A percentile compares a stretch with the other conserved stretches of the same genome.
Evolutionary conservation across 129 eudicot species (phyloP).

Genomic region (Oenanthe sinensis): DNA sequence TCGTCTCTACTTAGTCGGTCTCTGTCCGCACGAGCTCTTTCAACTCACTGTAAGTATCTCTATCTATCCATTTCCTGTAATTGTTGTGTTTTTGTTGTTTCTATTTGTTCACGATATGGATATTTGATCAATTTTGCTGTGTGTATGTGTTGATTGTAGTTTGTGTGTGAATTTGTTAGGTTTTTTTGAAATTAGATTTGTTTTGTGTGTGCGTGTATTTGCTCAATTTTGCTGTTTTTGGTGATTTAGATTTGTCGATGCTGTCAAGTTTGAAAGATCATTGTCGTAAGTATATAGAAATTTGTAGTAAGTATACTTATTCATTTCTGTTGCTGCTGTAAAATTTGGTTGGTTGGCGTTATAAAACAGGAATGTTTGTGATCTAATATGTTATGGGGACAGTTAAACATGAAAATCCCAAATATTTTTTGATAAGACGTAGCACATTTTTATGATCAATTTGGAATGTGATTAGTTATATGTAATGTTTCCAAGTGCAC

Average conservation of each 20-base stretch:
- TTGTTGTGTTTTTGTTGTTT: not conserved
- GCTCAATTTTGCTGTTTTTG: not conserved
- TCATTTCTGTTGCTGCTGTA: no score
- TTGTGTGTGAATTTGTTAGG: not conserved
- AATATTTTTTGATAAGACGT: not conserved
- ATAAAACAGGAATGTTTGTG: no score
- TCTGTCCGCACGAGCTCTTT: constrained; percentile 96
- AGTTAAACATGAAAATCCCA: no score
- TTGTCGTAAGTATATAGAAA: no score
- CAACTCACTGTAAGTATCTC: constrained; percentile 68
- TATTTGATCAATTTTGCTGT: not conserved
- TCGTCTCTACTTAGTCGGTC: constrained; percentile 84
- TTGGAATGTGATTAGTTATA: not conserved
- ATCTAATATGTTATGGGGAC: no score
- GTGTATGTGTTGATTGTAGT: not conserved
- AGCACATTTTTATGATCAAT: not conserved
- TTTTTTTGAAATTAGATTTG: not conserved
- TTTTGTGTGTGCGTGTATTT: not conserved
- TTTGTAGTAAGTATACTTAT: no score
- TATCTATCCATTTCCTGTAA: not conserved
- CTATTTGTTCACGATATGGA: not conserved
- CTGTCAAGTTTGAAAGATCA: not conserved
- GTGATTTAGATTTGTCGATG: not conserved
- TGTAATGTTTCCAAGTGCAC: no score
- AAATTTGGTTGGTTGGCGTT: no score